phyloP scores from a whole-genome alignment of 306 rosid species.

The Vigna nakashimae region DNA sequence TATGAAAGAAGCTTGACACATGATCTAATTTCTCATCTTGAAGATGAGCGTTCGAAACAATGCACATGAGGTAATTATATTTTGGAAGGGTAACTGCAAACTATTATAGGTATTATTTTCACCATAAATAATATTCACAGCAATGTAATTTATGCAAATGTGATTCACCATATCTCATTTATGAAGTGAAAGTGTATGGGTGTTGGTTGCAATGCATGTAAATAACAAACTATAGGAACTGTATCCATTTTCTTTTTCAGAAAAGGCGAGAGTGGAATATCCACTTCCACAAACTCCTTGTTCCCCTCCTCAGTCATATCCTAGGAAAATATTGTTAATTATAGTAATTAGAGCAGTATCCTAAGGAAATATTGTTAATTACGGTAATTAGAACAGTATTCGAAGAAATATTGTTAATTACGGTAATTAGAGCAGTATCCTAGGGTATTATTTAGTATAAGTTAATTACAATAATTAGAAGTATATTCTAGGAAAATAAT shows the following conservation, averaged over 20 bases:
- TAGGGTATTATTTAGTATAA: too few species aligned
- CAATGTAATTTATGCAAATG: background rate
- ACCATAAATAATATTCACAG: background rate
- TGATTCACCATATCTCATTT: background rate
- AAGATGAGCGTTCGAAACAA: background rate
- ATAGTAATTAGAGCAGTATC: too few species aligned
- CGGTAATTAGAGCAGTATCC: too few species aligned
- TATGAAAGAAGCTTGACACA: background rate
- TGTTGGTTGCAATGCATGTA: background rate
- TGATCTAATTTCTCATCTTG: background rate
- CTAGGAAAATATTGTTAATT: too few species aligned
- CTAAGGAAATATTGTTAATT: too few species aligned
- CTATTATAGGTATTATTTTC: background rate
- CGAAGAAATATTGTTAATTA: too few species aligned
- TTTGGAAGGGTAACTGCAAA: background rate
- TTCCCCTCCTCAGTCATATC: too few species aligned
- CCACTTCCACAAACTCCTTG: background rate
- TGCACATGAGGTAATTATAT: background rate
- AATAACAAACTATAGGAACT: background rate
- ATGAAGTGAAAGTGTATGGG: background rate
- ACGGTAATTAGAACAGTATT: too few species aligned
- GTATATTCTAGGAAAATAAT: too few species aligned
- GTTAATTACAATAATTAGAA: too few species aligned
- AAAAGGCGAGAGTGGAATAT: background rate
- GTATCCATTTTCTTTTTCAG: background rate